A percentile compares a stretch with the other conserved stretches of the same genome.
These are phyloP conservation scores for Chaetomium globosum DNA, from an alignment of 2,329 filamentous ascomycete species.

Conservation along the genomic window DNA sequence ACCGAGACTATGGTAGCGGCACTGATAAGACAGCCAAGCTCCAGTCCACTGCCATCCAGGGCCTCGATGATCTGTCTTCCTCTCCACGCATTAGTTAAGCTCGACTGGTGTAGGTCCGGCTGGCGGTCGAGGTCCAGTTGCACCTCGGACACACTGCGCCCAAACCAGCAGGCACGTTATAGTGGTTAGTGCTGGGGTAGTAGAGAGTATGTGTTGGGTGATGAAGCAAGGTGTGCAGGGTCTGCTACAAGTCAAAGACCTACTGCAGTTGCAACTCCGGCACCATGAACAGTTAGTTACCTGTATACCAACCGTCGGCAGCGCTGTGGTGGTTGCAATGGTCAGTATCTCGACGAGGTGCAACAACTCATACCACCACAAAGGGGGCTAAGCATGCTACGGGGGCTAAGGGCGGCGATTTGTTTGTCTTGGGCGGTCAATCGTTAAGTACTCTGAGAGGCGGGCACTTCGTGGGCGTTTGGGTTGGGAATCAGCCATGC, in stretches of 20 bases:
- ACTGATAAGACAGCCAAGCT: not conserved
- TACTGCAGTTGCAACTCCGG: not conserved
- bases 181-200: no score
- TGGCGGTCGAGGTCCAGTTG: no score
- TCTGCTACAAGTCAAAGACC: not conserved
- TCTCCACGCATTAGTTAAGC: not conserved
- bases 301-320: not conserved
- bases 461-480: not conserved
- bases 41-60: not conserved
- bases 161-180: no score
- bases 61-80: not conserved
- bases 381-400: not conserved
- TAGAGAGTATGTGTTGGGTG: no score
- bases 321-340: not conserved
- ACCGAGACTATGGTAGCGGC: no score
- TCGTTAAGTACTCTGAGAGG: not conserved
- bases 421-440: not conserved
- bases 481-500: not conserved
- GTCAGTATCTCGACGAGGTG: not conserved
- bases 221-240: not conserved
- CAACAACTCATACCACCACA: not conserved
- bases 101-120: no score
- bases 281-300: not conserved
- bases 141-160: no score
- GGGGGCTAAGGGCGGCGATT: no score